Conservation (phyloP, 2,329 filamentous ascomycete genomes). For the Moelleriella libera region DNA sequence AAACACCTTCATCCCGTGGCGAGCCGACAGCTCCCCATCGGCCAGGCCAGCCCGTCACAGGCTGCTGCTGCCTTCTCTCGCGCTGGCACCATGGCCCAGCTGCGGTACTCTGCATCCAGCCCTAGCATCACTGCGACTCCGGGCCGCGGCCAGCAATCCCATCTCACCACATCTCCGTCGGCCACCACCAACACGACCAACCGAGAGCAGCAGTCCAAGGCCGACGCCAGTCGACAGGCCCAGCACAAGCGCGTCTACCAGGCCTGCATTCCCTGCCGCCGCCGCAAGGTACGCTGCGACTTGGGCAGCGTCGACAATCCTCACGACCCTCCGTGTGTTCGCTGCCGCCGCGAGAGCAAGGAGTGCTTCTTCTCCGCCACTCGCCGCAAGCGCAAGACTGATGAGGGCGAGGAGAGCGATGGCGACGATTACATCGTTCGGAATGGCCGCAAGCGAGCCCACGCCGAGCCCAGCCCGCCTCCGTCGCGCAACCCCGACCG, state of each 20-base stretch:
- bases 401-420: conserved; percentile 36
- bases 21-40: neutral
- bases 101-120: conserved; percentile 7
- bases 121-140: conserved; percentile 8
- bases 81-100: conserved; percentile 8
- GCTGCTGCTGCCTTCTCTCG: conserved; percentile 2
- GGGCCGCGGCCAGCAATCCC: conserved; percentile 1
- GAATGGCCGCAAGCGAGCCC: conserved; percentile 57
- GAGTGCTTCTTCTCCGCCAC: conserved; percentile 96
- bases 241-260: conserved; percentile 47
- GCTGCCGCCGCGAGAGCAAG: conserved; percentile 89
- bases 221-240: conserved; percentile 1
- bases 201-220: conserved; percentile 4
- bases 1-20: neutral
- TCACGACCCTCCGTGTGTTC: conserved; percentile 81
- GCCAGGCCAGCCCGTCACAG: neutral
- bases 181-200: neutral
- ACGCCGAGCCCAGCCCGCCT: conserved; percentile 30
- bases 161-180: conserved; percentile 2
- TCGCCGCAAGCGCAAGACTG: conserved; percentile 75
- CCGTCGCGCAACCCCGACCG: conserved; percentile 19
- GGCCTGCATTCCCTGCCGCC: conserved; percentile 47
- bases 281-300: conserved; percentile 48
- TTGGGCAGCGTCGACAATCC: conserved; percentile 78
- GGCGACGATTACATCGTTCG: conserved; percentile 56